Percentiles rank a stretch among this genome's conserved stretches.
These are phyloP conservation scores for Aspergillus sclerotialis DNA, from an alignment of 2,329 filamentous ascomycete species.

Conservation along the genomic window DNA sequence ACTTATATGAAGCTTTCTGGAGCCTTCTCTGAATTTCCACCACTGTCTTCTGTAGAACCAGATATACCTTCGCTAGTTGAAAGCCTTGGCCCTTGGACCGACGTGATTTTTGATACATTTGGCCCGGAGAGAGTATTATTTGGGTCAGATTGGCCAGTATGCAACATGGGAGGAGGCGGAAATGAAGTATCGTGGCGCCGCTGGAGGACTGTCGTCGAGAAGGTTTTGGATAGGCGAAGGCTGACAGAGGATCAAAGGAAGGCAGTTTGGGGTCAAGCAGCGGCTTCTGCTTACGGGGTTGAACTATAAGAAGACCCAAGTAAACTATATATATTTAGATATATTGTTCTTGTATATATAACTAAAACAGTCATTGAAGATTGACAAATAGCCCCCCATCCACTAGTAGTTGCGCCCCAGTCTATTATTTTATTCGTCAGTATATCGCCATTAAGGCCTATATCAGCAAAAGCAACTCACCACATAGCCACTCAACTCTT, in stretches of 20 bases:
- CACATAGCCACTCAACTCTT: conserved; percentile 71
- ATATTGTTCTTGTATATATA: background rate
- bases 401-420: conserved; percentile 74
- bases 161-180: conserved; percentile 58
- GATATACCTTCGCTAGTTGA: conserved; percentile 40
- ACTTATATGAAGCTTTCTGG: conserved; percentile 94
- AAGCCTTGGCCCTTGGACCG: conserved; percentile 62
- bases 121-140: conserved; percentile 72
- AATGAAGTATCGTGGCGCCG: conserved; percentile 61
- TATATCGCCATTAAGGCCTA: conserved; percentile 1
- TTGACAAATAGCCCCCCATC: conserved; percentile 89
- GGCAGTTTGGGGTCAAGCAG: conserved; percentile 67
- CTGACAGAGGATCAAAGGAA: conserved; percentile 56
- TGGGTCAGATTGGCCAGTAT: conserved; percentile 90
- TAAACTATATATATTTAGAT: background rate
- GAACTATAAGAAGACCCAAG: conserved; percentile 8
- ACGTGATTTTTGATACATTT: conserved; percentile 65
- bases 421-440: no score
- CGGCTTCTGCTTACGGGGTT: conserved; percentile 59
- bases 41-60: conserved; percentile 26
- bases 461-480: conserved; percentile 24
- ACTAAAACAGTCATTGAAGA: conserved; percentile 52
- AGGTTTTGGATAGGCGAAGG: conserved; percentile 46
- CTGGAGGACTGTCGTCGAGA: conserved; percentile 67
- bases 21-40: conserved; percentile 68